phyloP scores from a whole-genome alignment of 352 stramenopile genomes.

The Plasmopara viticola region DNA sequence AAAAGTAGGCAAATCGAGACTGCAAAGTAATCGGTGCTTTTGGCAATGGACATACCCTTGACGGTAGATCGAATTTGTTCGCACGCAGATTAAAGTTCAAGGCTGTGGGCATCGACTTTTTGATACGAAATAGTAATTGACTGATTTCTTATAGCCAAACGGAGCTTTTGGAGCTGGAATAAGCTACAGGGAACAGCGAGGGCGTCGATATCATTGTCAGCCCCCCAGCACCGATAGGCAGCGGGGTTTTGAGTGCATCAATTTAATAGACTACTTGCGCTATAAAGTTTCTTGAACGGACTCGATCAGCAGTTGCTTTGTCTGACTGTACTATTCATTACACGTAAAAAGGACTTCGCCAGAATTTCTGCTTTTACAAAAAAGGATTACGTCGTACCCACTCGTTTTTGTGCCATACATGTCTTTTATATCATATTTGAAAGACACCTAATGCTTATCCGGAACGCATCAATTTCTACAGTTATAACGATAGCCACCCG shows the following conservation, averaged over 20 bases:
- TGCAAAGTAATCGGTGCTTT: no score
- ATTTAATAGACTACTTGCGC: not conserved
- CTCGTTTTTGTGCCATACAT: not conserved
- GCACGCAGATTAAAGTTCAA: constrained; percentile 43
- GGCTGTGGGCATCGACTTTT: constrained; percentile 95
- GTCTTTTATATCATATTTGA: not conserved
- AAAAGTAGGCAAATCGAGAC: constrained; percentile 90
- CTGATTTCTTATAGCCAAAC: constrained; percentile 90
- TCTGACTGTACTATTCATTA: no score
- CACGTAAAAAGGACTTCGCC: no score
- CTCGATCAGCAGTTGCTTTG: not conserved
- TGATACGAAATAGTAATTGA: constrained; percentile 92
- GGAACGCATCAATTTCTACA: not conserved
- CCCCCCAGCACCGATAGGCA: not conserved
- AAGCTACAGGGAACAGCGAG: constrained; percentile 73
- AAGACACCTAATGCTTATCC: not conserved
- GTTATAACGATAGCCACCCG: constrained; percentile 3
- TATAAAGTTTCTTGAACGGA: not conserved
- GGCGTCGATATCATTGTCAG: constrained; percentile 20
- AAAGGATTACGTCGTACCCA: not conserved
- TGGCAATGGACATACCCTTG: no score
- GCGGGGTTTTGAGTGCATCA: no score
- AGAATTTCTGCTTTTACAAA: no score
- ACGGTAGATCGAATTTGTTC: no score
- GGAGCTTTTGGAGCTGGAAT: constrained; percentile 93